Base-by-base conservation (phyloP, 2,329 filamentous ascomycete species). In the Colletotrichum costaricense region DNA sequence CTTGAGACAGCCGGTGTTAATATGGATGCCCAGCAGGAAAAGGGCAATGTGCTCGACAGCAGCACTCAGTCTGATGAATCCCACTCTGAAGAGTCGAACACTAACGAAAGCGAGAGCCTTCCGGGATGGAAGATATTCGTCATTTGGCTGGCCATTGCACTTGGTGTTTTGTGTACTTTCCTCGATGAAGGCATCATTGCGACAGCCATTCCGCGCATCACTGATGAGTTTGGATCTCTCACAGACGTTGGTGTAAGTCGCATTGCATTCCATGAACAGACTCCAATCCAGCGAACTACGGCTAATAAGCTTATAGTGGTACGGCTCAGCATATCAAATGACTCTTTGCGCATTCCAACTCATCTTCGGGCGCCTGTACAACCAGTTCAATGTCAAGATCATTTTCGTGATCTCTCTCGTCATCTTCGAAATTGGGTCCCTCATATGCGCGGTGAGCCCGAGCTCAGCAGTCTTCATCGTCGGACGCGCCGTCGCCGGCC, bases 241-340 rank as follows among this genome's bases (percentile, higher is more conserved):
- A 78, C 80, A n/a, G 84, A 87, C 67, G 81, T 87, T 11, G 84
- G 83, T 52, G 69, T 72, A 57, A n/a, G 80, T 77, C 76, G 77
- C 4, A 14, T 9, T 9, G 3, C n/a, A n/a, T 22, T 22, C 19
- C 8, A 12, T 19, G 19, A 19, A 49, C 14, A 6, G 5, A 4
- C 2, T 28, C 14, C 42, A 24, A 16, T 42, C 7, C 16, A 46
- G 14, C 16, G 11, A 24, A 33, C 1, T 49, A 2, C 14, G 2
- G 11, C 65, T 68, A 16, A 68, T n/a, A 42, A 22, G 2, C 1
- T 2, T 2, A 12, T 16, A 72, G 69, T 87, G 77, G 78, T 80
- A 81, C 63, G 78, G 75, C 33, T 76, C 77, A n/a, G 76, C 78
- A 24, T 81, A 80, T 30, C 70, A 76, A 26, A 75, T 81, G 57